Conservation (phyloP, 2,329 filamentous ascomycete genomes). For the Phaeosphaeria sp. region DNA sequence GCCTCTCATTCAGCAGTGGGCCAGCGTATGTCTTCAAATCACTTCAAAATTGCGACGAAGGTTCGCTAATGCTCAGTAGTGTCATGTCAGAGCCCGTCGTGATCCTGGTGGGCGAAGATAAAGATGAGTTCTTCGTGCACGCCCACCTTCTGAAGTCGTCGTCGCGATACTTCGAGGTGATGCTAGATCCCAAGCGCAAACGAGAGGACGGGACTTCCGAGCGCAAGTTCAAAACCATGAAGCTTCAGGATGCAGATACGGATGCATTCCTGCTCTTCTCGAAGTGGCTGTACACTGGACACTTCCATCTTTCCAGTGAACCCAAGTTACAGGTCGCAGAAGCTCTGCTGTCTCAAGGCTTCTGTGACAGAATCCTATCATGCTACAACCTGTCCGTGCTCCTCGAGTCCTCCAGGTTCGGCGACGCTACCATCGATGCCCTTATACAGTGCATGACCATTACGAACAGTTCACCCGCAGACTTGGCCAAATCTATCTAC, state of each 20-base stretch:
- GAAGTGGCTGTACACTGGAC: slow-evolving; percentile 8
- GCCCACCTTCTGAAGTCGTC: background rate
- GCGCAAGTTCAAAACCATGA: background rate
- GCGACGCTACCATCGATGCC: slow-evolving; percentile 3
- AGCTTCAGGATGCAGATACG: background rate
- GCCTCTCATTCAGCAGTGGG: background rate
- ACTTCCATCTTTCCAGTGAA: background rate
- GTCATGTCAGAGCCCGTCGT: background rate
- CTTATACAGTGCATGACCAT: background rate
- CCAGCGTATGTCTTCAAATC: background rate
- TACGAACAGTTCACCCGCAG: background rate
- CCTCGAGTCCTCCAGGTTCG: background rate
- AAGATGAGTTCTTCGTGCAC: background rate
- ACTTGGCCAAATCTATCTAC: background rate
- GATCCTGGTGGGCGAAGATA: background rate
- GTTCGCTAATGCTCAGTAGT: background rate
- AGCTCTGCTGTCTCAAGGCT: background rate
- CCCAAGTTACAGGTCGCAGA: background rate
- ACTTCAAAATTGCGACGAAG: background rate
- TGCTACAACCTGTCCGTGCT: background rate
- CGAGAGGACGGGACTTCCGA: background rate
- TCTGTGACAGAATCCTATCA: background rate
- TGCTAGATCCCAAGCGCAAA: background rate
- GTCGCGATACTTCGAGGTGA: background rate
- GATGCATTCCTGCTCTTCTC: background rate